phyloP scores from a whole-genome alignment of 345 rosid species.

The Luvunga scandens region DNA sequence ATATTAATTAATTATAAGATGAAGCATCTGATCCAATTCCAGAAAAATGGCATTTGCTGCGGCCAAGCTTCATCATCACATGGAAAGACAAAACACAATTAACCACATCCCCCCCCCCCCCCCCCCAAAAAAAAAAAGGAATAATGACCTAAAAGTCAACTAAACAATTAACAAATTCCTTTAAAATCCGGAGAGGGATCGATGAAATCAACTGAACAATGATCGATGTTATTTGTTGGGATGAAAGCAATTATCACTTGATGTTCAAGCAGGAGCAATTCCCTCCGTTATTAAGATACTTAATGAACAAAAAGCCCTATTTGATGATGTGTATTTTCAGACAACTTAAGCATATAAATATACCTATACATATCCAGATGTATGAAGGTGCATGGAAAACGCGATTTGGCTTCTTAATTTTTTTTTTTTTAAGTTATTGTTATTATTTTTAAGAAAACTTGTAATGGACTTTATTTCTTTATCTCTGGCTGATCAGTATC shows the following conservation, averaged over 20 bases:
- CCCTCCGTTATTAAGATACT: neutral
- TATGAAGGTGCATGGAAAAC: neutral
- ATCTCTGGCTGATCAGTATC: no score
- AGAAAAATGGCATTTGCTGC: neutral
- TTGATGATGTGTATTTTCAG: neutral
- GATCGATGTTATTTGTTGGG: no score
- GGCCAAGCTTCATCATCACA: no score
- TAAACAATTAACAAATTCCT: neutral
- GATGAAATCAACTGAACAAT: neutral
- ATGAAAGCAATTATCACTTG: neutral
- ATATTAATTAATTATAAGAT: no score
- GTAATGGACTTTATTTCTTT: no score
- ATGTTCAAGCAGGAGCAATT: neutral
- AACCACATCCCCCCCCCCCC: no score
- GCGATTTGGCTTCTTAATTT: neutral
- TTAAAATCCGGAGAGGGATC: neutral
- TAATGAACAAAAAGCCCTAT: neutral
- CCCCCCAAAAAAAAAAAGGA: no score
- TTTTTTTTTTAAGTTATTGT: no score
- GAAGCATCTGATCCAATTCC: no score
- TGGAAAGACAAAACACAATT: no score
- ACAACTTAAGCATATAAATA: neutral
- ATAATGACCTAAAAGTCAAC: neutral
- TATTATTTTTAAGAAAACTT: no score
- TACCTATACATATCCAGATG: neutral